Conservation (phyloP, 495 filamentous ascomycete species). For the Aspergillus kassunensis region DNA sequence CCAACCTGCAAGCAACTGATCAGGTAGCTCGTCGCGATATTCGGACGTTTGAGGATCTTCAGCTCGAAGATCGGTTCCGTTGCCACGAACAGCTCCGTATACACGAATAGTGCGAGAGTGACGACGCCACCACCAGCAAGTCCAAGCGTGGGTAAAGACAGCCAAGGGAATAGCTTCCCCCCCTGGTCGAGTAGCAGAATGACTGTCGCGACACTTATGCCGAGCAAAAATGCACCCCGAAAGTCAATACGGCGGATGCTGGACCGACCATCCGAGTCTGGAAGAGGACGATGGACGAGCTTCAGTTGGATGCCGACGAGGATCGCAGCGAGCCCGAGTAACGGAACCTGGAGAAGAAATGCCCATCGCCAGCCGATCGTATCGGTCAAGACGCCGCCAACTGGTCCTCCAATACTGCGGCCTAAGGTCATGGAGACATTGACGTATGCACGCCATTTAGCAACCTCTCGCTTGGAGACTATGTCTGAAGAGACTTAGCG, state of each 20-base stretch:
- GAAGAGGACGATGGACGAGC: slow-evolving; percentile 18
- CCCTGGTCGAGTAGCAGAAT: slow-evolving; percentile 58
- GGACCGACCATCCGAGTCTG: slow-evolving; percentile 9
- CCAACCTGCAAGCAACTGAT: slow-evolving; percentile 50
- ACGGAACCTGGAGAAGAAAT: slow-evolving; percentile 56
- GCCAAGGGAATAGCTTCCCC: slow-evolving; percentile 55
- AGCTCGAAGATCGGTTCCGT: slow-evolving; percentile 61
- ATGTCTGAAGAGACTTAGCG: slow-evolving; percentile 44
- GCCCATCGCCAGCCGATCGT: slow-evolving; percentile 67
- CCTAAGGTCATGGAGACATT: slow-evolving; percentile 62
- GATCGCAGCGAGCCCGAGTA: slow-evolving; percentile 46
- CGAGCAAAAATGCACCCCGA: slow-evolving; percentile 49
- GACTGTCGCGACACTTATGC: slow-evolving; percentile 41
- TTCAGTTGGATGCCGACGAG: slow-evolving; percentile 46
- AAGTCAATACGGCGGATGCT: slow-evolving; percentile 54
- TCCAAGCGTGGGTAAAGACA: slow-evolving; percentile 33
- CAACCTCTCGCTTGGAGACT: slow-evolving; percentile 63
- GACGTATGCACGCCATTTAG: slow-evolving; percentile 61
- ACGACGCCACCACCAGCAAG: slow-evolving; percentile 19
- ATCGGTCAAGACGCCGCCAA: slow-evolving; percentile 63
- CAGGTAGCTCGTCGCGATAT: slow-evolving; percentile 52
- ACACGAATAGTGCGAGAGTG: slow-evolving; percentile 44
- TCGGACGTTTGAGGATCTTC: slow-evolving; percentile 50
- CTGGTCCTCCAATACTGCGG: slow-evolving; percentile 59
- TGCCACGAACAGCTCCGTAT: slow-evolving; percentile 48